These are phyloP conservation scores for Rhexocercosporidium sp. DNA, from an alignment of 2,329 filamentous ascomycete genomes.

Conservation along the genomic window DNA sequence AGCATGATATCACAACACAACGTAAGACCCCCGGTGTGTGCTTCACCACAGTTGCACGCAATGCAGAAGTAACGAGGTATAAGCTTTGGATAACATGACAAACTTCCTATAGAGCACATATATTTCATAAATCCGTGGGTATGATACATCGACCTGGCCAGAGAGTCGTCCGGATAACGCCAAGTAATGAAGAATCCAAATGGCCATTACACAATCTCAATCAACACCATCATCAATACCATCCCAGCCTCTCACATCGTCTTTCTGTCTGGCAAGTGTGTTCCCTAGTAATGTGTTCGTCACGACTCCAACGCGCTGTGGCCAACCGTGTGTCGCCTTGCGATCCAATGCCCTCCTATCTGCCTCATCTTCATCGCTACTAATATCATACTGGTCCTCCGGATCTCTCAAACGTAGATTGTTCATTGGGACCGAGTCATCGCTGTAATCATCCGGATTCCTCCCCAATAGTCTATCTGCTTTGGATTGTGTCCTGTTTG, in stretches of 20 bases:
- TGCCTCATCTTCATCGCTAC: slow-evolving; percentile 39
- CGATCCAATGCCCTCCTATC: slow-evolving; percentile 32
- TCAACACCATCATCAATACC: slow-evolving; percentile 39
- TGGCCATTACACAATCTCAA: slow-evolving; percentile 14
- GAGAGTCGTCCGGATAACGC: not conserved
- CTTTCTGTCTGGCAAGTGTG: slow-evolving; percentile 39
- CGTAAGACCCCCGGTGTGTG: no score
- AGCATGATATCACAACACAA: no score
- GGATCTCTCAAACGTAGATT: slow-evolving; percentile 32
- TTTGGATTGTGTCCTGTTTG: slow-evolving; percentile 38
- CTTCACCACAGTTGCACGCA: no score
- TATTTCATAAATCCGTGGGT: not conserved
- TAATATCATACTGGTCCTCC: slow-evolving; percentile 40
- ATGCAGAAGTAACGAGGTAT: no score
- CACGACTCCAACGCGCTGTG: slow-evolving; percentile 38
- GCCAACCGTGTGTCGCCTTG: slow-evolving; percentile 37
- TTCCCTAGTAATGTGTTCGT: slow-evolving; percentile 42
- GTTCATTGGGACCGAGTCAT: slow-evolving; percentile 39
- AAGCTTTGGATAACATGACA: no score
- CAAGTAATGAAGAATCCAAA: not conserved
- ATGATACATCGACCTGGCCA: slow-evolving; percentile 9
- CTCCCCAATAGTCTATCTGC: slow-evolving; percentile 45
- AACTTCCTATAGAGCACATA: not conserved
- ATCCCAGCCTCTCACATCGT: slow-evolving; percentile 38
- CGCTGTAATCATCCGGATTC: slow-evolving; percentile 38